Evolutionary conservation across 2,329 filamentous ascomycete genomes (phyloP).

Genomic region (Knoxdaviesia proteae): DNA sequence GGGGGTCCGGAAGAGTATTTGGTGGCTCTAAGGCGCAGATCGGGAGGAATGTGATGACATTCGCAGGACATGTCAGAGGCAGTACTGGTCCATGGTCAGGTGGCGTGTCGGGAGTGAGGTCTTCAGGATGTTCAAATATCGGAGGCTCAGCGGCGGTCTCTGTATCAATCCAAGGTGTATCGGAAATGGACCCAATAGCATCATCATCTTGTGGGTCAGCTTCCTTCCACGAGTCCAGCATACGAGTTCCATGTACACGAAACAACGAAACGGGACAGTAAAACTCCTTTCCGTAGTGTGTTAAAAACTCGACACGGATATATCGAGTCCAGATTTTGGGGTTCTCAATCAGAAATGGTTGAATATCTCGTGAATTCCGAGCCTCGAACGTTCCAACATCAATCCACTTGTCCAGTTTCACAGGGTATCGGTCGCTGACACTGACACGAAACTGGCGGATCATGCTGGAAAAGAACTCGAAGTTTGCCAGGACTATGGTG

Average conservation of each 20-base stretch:
- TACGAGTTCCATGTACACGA: slow-evolving; percentile 83
- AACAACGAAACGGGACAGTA: slow-evolving; percentile 87
- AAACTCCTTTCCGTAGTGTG: slow-evolving; percentile 88
- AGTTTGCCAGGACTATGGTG: slow-evolving; percentile 92
- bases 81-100: too few relatives aligned
- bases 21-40: too few relatives aligned
- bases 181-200: too few relatives aligned
- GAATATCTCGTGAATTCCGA: slow-evolving; percentile 64
- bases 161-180: background rate
- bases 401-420: slow-evolving; percentile 82
- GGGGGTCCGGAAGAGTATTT: too few relatives aligned
- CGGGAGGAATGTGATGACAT: too few relatives aligned
- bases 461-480: slow-evolving; percentile 97
- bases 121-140: too few relatives aligned
- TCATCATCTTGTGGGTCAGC: slow-evolving; percentile 50
- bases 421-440: slow-evolving; percentile 85
- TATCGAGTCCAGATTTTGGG: slow-evolving; percentile 93
- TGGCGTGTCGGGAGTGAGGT: too few relatives aligned
- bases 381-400: slow-evolving; percentile 77
- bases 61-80: too few relatives aligned
- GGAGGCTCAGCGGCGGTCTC: background rate
- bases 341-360: slow-evolving; percentile 84
- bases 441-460: slow-evolving; percentile 78
- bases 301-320: slow-evolving; percentile 74
- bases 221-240: slow-evolving; percentile 84